Conservation (phyloP, 345 rosid genomes). For the Arabis alpina region DNA sequence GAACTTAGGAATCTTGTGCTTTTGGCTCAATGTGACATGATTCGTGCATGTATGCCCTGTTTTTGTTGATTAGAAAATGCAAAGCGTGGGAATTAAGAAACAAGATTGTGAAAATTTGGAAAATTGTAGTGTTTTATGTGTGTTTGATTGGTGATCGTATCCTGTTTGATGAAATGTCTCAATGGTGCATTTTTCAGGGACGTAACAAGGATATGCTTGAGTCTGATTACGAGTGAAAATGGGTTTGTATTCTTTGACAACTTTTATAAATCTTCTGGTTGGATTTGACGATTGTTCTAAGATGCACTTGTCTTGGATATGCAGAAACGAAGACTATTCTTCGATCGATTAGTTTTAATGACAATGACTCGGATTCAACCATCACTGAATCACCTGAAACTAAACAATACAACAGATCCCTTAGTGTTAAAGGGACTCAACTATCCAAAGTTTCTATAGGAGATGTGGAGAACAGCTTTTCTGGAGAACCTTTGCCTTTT, state of each 20-base stretch:
- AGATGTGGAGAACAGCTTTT: constrained; percentile 42
- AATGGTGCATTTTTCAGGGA: constrained; percentile 24
- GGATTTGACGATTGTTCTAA: constrained; percentile 37
- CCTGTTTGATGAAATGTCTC: constrained; percentile 36
- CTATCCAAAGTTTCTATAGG: constrained; percentile 38
- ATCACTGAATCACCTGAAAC: constrained; percentile 43
- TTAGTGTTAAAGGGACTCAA: constrained; percentile 47
- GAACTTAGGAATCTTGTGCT: background rate
- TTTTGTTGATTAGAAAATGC: background rate
- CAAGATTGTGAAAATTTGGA: background rate
- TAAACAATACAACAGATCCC: constrained; percentile 37
- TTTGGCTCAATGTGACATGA: constrained; percentile 15
- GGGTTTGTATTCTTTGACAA: constrained; percentile 25
- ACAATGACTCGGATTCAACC: constrained; percentile 44
- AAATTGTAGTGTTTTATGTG: background rate
- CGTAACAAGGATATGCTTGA: constrained; percentile 21
- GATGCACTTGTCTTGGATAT: constrained; percentile 34
- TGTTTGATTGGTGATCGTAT: constrained; percentile 7
- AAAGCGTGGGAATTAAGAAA: constrained; percentile 14
- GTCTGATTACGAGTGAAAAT: constrained; percentile 20
- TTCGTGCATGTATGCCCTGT: background rate
- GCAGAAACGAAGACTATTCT: constrained; percentile 42
- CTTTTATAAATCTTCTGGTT: constrained; percentile 3
- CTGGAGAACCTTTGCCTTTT: constrained; percentile 36
- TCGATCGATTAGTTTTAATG: constrained; percentile 51